Percentiles rank a stretch among this genome's conserved stretches.
phyloP scores from a whole-genome alignment of 768 basidiomycete genomes.

The Mrakia blollopis region DNA sequence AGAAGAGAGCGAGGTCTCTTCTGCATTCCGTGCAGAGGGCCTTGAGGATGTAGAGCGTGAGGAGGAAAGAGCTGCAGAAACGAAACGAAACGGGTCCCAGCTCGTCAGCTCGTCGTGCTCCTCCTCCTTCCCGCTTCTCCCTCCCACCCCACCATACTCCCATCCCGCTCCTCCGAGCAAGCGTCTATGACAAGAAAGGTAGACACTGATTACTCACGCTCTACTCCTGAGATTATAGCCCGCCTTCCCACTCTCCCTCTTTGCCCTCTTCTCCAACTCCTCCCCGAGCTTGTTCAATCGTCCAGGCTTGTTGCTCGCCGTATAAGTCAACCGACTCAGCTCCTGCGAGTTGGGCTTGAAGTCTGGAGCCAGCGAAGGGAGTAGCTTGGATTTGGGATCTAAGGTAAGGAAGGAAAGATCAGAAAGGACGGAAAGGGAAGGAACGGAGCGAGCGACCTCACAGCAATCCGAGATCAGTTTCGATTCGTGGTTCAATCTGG shows the following conservation, averaged over 20 bases:
- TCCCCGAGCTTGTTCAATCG: conserved; percentile 41
- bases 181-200: too few relatives aligned
- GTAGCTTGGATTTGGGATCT: conserved; percentile 7
- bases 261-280: conserved; percentile 41
- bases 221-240: conserved; percentile 14
- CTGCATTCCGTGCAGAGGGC: conserved; percentile 22
- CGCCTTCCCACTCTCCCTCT: conserved; percentile 37
- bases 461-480: conserved; percentile 24
- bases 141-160: neutral
- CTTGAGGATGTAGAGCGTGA: conserved; percentile 29
- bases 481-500: conserved; percentile 16
- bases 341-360: conserved; percentile 43
- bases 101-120: neutral
- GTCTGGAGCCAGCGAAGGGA: conserved; percentile 17
- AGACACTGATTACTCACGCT: conserved; percentile 2
- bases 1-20: conserved; percentile 42
- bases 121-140: too few relatives aligned
- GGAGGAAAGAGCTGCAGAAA: conserved; percentile 10
- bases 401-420: neutral
- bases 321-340: conserved; percentile 41
- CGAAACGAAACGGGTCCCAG: neutral
- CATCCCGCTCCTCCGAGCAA: neutral
- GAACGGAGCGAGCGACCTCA: too few relatives aligned
- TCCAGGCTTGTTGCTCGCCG: conserved; percentile 40
- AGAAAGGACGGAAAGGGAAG: too few relatives aligned